These are phyloP conservation scores for Sporothrix schenckii DNA, from an alignment of 2,329 filamentous ascomycete species.

Conservation along the genomic window DNA sequence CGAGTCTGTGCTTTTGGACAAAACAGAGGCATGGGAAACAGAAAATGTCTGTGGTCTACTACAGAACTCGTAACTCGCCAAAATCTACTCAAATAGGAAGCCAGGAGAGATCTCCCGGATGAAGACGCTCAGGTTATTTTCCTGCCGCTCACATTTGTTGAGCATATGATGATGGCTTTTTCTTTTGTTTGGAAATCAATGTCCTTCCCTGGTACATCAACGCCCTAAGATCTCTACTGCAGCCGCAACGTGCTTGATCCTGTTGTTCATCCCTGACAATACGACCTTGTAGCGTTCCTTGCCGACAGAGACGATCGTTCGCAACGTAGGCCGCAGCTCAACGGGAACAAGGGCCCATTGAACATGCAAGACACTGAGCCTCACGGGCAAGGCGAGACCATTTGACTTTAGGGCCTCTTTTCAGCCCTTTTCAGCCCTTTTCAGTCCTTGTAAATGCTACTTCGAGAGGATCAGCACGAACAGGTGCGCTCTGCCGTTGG, in stretches of 20 bases:
- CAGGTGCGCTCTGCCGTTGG: background rate
- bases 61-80: background rate
- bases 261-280: constrained; percentile 13
- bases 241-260: background rate
- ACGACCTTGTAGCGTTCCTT: background rate
- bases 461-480: background rate
- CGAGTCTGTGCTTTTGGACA: background rate
- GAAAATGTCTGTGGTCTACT: too few species aligned
- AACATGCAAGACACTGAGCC: background rate
- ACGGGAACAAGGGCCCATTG: background rate
- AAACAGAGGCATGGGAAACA: background rate
- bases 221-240: background rate
- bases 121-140: background rate
- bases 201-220: background rate
- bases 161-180: background rate
- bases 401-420: background rate
- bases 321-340: background rate
- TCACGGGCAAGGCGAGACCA: background rate
- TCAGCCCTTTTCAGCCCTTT: background rate
- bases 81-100: constrained; percentile 3
- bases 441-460: background rate
- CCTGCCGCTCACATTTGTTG: background rate
- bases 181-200: background rate
- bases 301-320: background rate
- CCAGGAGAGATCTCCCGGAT: background rate